A percentile compares a stretch with the other conserved stretches of the same genome.
Conservation (phyloP, 140 eudicot species). For the Erigeron philadelphicus region DNA sequence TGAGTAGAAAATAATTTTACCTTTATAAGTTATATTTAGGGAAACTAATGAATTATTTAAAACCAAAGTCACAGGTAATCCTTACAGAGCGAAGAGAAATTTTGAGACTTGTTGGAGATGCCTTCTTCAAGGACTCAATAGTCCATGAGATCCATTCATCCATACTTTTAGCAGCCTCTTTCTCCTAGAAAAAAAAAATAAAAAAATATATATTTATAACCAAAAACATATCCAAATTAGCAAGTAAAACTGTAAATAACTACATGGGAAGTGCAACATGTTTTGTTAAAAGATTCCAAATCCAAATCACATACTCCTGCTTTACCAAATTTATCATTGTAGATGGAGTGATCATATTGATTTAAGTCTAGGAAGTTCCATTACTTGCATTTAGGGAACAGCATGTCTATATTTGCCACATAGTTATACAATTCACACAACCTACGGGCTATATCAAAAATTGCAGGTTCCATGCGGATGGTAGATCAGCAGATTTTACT, state of each 20-base stretch:
- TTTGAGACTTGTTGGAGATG: constrained; percentile 96
- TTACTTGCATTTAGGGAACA: not conserved
- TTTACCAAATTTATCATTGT: not conserved
- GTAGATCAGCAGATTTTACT: constrained; percentile 4
- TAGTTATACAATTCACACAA: constrained; percentile 3
- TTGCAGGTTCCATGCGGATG: not conserved
- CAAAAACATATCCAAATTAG: not conserved
- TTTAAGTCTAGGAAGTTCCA: not conserved
- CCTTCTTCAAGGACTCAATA: constrained; percentile 56
- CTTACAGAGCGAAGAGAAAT: constrained; percentile 86
- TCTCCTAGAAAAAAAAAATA: constrained; percentile 44
- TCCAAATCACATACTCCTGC: not conserved
- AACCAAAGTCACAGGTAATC: constrained; percentile 8
- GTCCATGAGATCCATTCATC: constrained; percentile 87
- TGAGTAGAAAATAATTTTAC: too few species aligned
- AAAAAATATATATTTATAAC: constrained; percentile 1
- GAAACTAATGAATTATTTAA: not conserved
- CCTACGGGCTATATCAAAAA: not conserved
- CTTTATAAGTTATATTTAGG: not conserved
- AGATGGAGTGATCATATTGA: not conserved
- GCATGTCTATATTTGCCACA: not conserved
- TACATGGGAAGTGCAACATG: not conserved
- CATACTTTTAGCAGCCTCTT: constrained; percentile 41
- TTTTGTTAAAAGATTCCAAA: not conserved
- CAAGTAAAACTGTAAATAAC: not conserved